phyloP scores from a whole-genome alignment of 2,329 filamentous ascomycete species.

The Aspergillus costaricaensis region DNA sequence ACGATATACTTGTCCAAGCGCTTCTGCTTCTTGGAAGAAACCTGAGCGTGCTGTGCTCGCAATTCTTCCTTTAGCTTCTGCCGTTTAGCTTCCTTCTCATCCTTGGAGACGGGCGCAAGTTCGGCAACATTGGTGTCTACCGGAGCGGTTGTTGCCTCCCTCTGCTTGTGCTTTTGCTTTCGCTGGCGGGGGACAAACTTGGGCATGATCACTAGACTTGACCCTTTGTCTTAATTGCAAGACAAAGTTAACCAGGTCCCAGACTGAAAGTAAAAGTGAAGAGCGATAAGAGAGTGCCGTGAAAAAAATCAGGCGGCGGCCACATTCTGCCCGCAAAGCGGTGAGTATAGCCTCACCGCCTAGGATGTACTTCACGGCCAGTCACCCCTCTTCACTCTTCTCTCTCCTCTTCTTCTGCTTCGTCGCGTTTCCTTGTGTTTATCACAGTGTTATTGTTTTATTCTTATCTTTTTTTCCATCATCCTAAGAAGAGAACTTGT shows the following conservation, averaged over 20 bases:
- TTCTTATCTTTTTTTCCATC: no score
- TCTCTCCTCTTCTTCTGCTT: neutral
- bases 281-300: conserved; percentile 9
- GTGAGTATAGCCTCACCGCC: conserved; percentile 25
- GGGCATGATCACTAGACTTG: conserved; percentile 35
- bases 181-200: conserved; percentile 59
- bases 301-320: conserved; percentile 26
- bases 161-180: conserved; percentile 55
- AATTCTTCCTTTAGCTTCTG: conserved; percentile 57
- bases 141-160: conserved; percentile 27
- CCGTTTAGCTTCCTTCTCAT: conserved; percentile 57
- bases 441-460: neutral
- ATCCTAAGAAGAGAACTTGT: neutral
- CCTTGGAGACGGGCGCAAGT: conserved; percentile 49
- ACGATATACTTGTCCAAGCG: conserved; percentile 69
- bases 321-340: conserved; percentile 28
- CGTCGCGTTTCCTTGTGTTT: neutral
- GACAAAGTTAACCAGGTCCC: conserved; percentile 13
- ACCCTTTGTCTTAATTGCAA: conserved; percentile 14
- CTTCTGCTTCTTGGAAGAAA: conserved; percentile 67
- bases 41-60: conserved; percentile 55
- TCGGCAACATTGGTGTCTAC: conserved; percentile 52
- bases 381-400: neutral
- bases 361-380: neutral
- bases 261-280: conserved; percentile 6